Base-by-base conservation (phyloP, 495 filamentous ascomycete genomes). In the Neurospora cerealis region DNA sequence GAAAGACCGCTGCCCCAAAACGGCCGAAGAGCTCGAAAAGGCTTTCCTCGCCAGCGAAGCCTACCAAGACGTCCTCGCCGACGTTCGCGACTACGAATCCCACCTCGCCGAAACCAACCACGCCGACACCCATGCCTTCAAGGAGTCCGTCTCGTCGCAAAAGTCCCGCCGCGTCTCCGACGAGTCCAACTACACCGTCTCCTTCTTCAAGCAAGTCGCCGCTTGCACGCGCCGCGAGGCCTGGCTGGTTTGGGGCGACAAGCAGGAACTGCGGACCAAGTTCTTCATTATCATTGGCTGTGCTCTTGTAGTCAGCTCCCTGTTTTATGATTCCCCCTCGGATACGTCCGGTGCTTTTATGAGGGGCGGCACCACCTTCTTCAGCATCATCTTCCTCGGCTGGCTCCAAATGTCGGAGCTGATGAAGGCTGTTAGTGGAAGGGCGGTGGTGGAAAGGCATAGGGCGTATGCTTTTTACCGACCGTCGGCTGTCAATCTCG, bases 401-500 rank as follows among this genome's bases (percentile, higher is more conserved):
- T 86, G 96, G 41, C 86, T 95, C 32, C 91, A 93, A 19, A 81
- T 97, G 24, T 88, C 91, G 8, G 93, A 96, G 75, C 84, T 95
- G 40, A 93, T 90, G 19, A 82, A 89, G 36, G 88, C 91, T 3
- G 95, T 95, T 76, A 80, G 85, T 4, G 89, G 88, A 11, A 87
- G 91, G 36, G 92, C 91, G 4, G 92, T 97, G 60, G 81, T 97
- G 44, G 83, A 93, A 73, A 95, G 96, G 75, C 94, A 97, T 80
- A 93, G 93, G 81, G 89, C 87, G 73, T 96, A 93, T 78, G 91
- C 91, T 3, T 95, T 96, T 79, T 95, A 95, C 78, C 89, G 92
- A 4, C 93, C 94, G 15, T 86, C 91, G 3, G 93, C 94, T 54
- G 93, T 90, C 74, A 91, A 90, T 6, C 85, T 97, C 42, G 93